Base-by-base conservation (phyloP, 1,284 basidiomycete genomes). In the Phylloporus sp. region DNA sequence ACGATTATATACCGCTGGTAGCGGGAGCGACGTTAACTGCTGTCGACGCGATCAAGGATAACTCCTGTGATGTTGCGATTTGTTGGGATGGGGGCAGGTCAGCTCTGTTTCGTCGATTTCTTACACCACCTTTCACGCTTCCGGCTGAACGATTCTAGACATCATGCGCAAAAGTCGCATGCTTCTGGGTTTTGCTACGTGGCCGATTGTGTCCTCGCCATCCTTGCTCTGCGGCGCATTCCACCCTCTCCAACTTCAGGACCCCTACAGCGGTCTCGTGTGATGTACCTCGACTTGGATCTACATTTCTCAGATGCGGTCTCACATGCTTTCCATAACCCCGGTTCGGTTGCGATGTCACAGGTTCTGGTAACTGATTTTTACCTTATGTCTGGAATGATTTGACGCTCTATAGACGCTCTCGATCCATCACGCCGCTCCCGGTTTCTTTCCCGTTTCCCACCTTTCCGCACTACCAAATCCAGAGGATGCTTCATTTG, bases 151-250 rank as follows among this genome's bases (percentile, higher is more conserved):
- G 10, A 51, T 54, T 63, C 22, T 61, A 90, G 92, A 72, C 93
- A 94, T 68, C 93, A 95, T 67, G 90, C 91, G 0, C 86, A 86
- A 59, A 91, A 91, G 72, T 81, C 84, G 0, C 82, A 81, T 56
- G 94, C 94, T 0, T 88, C 92, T 4, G 96, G 96, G 0, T 98
- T 95, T 77, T 98, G 96, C 79, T 98, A 98, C 74, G 89, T 98
- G 32, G 94, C 95, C 6, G 96, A 98, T 74, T 90, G 91, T 60
- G 87, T 95, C 4, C 83, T 98, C 1, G 91, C 92, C 0, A 87
- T 96, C 59, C 81, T 92, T 49, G 76, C 81, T 6, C 80, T 91
- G 52, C 87, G 84, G 67, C 81, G 82, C 34, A 67, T 73, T 22
- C 49, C 29, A 7, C 59, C 67, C 28, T 58, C 42, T 54, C 56